phyloP scores from a whole-genome alignment of 768 basidiomycete genomes.

The Collybia mongolica region DNA sequence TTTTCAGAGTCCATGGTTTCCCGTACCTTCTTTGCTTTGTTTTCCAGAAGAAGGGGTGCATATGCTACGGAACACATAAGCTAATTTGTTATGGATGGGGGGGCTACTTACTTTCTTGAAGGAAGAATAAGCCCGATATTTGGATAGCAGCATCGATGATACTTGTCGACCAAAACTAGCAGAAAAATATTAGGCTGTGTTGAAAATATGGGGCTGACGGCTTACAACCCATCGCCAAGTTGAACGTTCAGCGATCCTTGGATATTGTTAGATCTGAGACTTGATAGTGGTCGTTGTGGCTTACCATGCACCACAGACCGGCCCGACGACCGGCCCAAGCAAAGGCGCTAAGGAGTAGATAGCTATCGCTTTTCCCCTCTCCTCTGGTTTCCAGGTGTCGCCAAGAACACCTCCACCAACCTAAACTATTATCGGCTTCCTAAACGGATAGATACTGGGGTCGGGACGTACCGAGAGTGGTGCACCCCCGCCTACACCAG shows the following conservation, averaged over 20 bases:
- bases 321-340: conserved; percentile 64
- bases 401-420: conserved; percentile 65
- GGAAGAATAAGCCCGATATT: conserved; percentile 49
- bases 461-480: conserved; percentile 56
- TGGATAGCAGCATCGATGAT: conserved; percentile 58
- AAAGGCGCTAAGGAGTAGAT: conserved; percentile 66
- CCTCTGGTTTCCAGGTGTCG: conserved; percentile 60
- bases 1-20: conserved; percentile 49
- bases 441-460: conserved; percentile 35
- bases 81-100: neutral
- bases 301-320: conserved; percentile 60
- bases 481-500: conserved; percentile 73
- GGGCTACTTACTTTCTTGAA: conserved; percentile 57
- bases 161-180: conserved; percentile 65
- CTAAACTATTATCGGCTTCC: conserved; percentile 20
- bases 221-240: conserved; percentile 75
- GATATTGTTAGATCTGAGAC: neutral
- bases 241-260: conserved; percentile 54
- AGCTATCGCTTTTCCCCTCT: conserved; percentile 63
- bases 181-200: neutral
- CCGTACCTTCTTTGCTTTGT: conserved; percentile 48
- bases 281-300: neutral
- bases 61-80: conserved; percentile 30
- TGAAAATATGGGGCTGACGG: neutral
- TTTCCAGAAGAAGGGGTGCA: conserved; percentile 42